These are phyloP conservation scores for Saturnispora sekii DNA, from an alignment of 805 yeast genomes.

Conservation along the genomic window DNA sequence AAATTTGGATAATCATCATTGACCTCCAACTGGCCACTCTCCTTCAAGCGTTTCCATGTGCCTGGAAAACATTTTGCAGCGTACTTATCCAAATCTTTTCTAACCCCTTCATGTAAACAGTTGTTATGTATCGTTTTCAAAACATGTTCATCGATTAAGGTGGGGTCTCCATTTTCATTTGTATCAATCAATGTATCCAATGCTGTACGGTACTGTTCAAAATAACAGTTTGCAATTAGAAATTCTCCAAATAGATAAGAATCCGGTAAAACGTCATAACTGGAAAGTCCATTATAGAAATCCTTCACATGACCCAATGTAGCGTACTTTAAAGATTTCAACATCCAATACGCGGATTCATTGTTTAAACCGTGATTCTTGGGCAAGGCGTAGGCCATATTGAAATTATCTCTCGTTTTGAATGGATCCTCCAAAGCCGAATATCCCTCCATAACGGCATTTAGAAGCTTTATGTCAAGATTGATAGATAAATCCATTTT, in stretches of 20 bases:
- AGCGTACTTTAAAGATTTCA: slow-evolving; percentile 48
- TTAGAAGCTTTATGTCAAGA: slow-evolving; percentile 48
- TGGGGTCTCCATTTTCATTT: slow-evolving; percentile 35
- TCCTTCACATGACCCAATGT: slow-evolving; percentile 46
- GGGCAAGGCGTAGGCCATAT: slow-evolving; percentile 46
- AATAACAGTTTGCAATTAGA: slow-evolving; percentile 60
- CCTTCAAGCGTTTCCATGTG: slow-evolving; percentile 31
- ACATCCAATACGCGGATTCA: slow-evolving; percentile 57
- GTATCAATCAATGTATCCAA: slow-evolving; percentile 38
- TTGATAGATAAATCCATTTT: slow-evolving; percentile 52
- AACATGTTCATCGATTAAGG: slow-evolving; percentile 33
- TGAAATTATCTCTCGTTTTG: slow-evolving; percentile 50
- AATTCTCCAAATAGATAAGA: slow-evolving; percentile 47
- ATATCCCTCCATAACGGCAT: slow-evolving; percentile 56
- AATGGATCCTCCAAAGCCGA: slow-evolving; percentile 45
- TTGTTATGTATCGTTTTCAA: slow-evolving; percentile 39
- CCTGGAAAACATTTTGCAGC: slow-evolving; percentile 27
- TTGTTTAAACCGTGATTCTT: slow-evolving; percentile 44
- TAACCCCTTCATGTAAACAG: slow-evolving; percentile 31
- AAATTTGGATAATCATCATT: slow-evolving; percentile 27
- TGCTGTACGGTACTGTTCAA: slow-evolving; percentile 51
- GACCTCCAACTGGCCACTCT: slow-evolving; percentile 23
- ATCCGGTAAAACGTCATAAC: slow-evolving; percentile 43
- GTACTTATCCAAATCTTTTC: slow-evolving; percentile 30
- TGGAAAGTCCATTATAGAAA: slow-evolving; percentile 52